A percentile compares a stretch with the other conserved stretches of the same genome.
Conservation (phyloP, 164 flowering plant genomes). For the Liriodendron chinense region DNA sequence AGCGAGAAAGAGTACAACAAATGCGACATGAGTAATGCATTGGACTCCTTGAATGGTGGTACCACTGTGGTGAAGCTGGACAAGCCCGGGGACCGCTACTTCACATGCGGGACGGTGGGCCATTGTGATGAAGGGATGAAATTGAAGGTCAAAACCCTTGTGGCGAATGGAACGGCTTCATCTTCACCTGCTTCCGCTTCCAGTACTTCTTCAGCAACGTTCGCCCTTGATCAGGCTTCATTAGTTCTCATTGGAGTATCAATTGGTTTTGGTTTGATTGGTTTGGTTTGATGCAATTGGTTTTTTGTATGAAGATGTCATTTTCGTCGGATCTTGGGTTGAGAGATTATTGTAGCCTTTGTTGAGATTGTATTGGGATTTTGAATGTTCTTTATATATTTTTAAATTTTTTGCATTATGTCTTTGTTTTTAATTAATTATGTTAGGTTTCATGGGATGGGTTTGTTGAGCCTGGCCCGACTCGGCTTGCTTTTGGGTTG, state of each 20-base stretch:
- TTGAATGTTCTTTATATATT: too few species aligned
- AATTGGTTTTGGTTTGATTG: not conserved
- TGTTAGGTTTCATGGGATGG: too few species aligned
- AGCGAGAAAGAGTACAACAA: conserved; percentile 50
- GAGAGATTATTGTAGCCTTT: not conserved
- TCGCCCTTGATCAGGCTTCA: conserved; percentile 1
- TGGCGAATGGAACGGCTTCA: conserved; percentile 23
- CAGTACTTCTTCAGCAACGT: not conserved
- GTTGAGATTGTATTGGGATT: not conserved
- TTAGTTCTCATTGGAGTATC: not conserved
- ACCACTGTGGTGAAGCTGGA: conserved; percentile 44
- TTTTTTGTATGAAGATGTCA: too few species aligned
- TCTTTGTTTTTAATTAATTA: too few species aligned
- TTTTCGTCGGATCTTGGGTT: not conserved
- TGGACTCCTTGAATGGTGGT: conserved; percentile 51
- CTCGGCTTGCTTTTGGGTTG: too few species aligned
- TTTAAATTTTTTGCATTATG: too few species aligned
- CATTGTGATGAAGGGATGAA: conserved; percentile 77
- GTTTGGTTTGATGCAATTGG: not conserved
- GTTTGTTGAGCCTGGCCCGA: too few species aligned
- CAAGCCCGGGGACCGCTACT: conserved; percentile 62
- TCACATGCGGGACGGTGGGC: conserved; percentile 64
- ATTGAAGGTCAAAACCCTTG: conserved; percentile 45
- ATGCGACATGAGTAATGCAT: conserved; percentile 41
- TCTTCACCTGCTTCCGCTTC: conserved; percentile 18